Base-by-base conservation (phyloP, 2,329 filamentous ascomycete genomes). In the Ophiostoma sp. region DNA sequence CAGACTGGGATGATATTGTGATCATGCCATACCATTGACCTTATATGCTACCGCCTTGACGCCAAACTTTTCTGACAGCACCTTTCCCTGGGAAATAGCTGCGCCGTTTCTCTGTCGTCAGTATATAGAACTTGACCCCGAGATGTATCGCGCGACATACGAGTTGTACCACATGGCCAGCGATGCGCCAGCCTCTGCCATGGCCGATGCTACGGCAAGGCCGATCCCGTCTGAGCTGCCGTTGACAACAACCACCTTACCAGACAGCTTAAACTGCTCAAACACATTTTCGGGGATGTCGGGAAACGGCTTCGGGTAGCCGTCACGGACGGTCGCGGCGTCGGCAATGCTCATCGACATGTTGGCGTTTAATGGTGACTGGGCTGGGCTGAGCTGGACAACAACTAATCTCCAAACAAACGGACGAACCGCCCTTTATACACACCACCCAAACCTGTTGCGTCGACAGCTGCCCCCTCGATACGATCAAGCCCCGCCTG, bases 81-180 rank as follows among this genome's bases (percentile, higher is more conserved):
- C 4, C 35, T 65, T 65, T 7, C 33, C 17, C 2, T 39, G 35
- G 10, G 62, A 35, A 4, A 65, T 39, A 1, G 62, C 23, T 15
- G 54, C 23, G 39, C 41, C 62, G 62, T 65, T 65, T 17, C 57
- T 62, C 4, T 15, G 4, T 8, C 10, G 54, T 60, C 54, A 60
- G 57, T 4, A 10, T 8, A 10, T 39, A 39, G n/a, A n/a, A n/a
- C n/a, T n/a, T n/a, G n/a, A n/a, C n/a, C n/a, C n/a, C n/a, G n/a
- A n/a, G n/a, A n/a, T n/a, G n/a, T n/a, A n/a, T n/a, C n/a, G n/a
- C n/a, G n/a, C n/a, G 17, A 64, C 60, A 35, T 64, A 65, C 36
- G 67, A 64, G 36, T 64, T 69, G 67, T 69, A 69, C 36, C 60
- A 60, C 52, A 69, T 69, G 39, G 67, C 67, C 11, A 69, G 5